Evolutionary conservation across 305 asterid species (phyloP).

Genomic region (Fraxinus xanthoxyloides): DNA sequence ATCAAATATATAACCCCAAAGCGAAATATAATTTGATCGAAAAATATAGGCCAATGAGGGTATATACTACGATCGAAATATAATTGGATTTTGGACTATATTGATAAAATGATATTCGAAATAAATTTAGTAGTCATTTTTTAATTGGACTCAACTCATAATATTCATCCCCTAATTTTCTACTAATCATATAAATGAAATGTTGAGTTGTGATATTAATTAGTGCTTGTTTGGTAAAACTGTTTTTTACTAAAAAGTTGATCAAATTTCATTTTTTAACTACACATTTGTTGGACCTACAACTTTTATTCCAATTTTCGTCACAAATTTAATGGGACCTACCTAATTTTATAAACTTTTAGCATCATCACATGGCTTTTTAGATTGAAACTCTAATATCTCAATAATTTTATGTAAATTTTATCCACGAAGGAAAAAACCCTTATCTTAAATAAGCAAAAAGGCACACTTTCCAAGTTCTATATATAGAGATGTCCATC

Average conservation of each 20-base stretch:
- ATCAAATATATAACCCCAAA: not conserved
- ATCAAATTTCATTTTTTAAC: no score
- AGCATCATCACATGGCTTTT: not conserved
- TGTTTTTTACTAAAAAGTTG: no score
- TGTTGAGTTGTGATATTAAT: not conserved
- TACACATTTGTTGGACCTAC: not conserved
- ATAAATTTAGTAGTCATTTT: no score
- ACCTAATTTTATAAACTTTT: no score
- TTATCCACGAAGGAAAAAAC: not conserved
- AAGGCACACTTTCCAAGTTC: conserved; percentile 39
- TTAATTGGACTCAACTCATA: no score
- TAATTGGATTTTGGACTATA: no score
- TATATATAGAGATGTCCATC: conserved; percentile 25
- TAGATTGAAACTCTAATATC: not conserved
- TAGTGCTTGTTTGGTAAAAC: no score
- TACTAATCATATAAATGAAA: no score
- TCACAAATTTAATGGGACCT: not conserved
- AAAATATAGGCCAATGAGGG: not conserved
- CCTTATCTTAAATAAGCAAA: conserved; percentile 11
- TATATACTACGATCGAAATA: not conserved
- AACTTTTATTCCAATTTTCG: no score
- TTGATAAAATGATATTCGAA: no score
- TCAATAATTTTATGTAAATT: not conserved
- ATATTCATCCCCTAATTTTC: no score
- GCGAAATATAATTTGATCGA: not conserved